These are phyloP conservation scores for Tulasnella sp. DNA, from an alignment of 768 basidiomycete species.

Conservation along the genomic window DNA sequence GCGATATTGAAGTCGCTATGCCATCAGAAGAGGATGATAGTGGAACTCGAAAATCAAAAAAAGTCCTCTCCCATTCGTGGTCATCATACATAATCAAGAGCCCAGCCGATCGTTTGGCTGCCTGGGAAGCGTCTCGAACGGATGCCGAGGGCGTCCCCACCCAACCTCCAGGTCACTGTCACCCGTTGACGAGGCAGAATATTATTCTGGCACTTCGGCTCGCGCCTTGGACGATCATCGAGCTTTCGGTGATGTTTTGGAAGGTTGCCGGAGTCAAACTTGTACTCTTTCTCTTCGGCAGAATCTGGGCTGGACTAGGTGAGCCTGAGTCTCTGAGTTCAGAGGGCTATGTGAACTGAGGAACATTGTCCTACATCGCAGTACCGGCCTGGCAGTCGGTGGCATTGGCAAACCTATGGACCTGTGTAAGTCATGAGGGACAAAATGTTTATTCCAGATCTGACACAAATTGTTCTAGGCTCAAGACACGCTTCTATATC, in stretches of 20 bases:
- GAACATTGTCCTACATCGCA: not conserved
- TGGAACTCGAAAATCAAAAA: not conserved
- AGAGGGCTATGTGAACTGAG: not conserved
- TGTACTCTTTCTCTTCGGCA: not conserved
- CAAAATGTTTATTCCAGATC: not conserved
- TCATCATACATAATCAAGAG: not conserved
- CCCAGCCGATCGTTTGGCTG: not conserved
- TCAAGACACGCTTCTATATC: not conserved
- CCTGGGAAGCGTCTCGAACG: constrained; percentile 2
- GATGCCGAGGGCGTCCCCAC: not conserved
- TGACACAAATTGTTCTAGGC: not conserved
- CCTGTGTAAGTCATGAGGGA: constrained; percentile 1
- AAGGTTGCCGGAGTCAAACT: not conserved
- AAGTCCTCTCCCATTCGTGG: not conserved
- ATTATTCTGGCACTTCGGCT: not conserved
- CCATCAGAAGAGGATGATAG: too few relatives aligned
- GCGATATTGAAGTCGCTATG: not conserved
- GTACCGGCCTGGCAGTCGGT: constrained; percentile 12
- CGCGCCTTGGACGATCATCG: not conserved
- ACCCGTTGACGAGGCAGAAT: not conserved
- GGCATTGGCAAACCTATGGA: not conserved
- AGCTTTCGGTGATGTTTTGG: not conserved
- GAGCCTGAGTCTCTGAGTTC: not conserved
- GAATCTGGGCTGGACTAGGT: not conserved
- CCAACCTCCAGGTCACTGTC: not conserved